Conservation (phyloP, 495 filamentous ascomycete genomes). For the Monascus purpureus region DNA sequence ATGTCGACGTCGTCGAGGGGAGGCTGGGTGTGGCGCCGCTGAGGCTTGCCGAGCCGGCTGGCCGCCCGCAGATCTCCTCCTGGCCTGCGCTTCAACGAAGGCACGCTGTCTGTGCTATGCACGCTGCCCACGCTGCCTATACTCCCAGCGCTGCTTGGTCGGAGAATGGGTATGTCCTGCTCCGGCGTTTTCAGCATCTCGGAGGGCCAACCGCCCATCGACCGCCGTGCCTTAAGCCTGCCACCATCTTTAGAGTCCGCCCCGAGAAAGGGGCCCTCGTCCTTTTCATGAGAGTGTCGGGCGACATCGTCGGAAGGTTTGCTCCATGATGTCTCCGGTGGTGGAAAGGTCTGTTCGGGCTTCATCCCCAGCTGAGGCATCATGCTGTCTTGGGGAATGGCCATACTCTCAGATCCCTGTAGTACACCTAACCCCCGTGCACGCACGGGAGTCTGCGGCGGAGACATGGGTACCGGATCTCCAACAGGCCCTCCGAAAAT, state of each 20-base stretch:
- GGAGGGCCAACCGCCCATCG: constrained; percentile 1
- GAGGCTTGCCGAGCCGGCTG: constrained; percentile 27
- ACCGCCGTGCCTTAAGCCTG: neutral
- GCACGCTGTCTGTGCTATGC: constrained; percentile 14
- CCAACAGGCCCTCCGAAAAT: constrained; percentile 13
- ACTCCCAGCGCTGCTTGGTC: constrained; percentile 19
- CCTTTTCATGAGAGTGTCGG: constrained; percentile 39
- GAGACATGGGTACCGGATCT: constrained; percentile 14
- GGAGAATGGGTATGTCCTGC: constrained; percentile 19
- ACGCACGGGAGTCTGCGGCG: constrained; percentile 25
- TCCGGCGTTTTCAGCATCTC: constrained; percentile 18
- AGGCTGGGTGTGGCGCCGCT: constrained; percentile 10
- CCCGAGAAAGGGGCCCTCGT: constrained; percentile 10
- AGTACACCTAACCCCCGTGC: constrained; percentile 28
- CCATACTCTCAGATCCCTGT: constrained; percentile 6
- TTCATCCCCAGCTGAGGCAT: constrained; percentile 30
- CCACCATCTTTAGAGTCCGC: constrained; percentile 2
- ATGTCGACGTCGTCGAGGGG: constrained; percentile 20
- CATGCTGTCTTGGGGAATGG: constrained; percentile 13
- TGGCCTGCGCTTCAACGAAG: constrained; percentile 59
- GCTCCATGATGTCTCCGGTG: constrained; percentile 23
- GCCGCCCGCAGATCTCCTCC: constrained; percentile 72
- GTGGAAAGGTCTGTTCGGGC: constrained; percentile 27
- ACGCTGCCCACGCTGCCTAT: constrained; percentile 5
- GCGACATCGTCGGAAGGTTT: constrained; percentile 39